Evolutionary conservation across 140 eudicot genomes (phyloP).

Genomic region (Bidens hawaiensis): DNA sequence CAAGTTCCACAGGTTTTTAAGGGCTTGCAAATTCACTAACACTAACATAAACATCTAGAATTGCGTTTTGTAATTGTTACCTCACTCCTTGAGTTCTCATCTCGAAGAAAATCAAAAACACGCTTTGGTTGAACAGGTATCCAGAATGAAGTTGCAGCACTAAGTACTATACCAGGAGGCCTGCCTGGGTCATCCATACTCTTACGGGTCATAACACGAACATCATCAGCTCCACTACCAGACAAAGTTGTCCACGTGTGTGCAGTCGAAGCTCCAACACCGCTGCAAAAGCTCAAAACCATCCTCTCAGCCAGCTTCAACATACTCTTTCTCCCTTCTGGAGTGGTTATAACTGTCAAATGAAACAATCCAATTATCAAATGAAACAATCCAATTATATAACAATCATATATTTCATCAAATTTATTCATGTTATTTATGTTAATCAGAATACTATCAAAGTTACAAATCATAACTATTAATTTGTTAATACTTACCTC

Average conservation of each 20-base stretch:
- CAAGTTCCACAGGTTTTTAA: no score
- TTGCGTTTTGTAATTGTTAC: conserved; percentile 31
- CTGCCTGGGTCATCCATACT: conserved; percentile 97
- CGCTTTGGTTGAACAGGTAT: conserved; percentile 77
- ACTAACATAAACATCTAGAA: neutral
- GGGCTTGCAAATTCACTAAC: no score
- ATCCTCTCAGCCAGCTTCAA: conserved; percentile 92
- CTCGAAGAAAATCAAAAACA: conserved; percentile 85
- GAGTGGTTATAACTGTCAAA: conserved; percentile 61
- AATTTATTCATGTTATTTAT: neutral
- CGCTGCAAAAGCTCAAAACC: conserved; percentile 89
- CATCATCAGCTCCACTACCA: conserved; percentile 91
- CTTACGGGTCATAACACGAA: conserved; percentile 90
- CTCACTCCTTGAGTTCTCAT: conserved; percentile 80
- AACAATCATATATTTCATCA: neutral
- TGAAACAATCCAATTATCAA: neutral
- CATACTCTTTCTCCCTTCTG: conserved; percentile 98
- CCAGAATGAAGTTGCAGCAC: conserved; percentile 98
- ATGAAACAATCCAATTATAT: neutral
- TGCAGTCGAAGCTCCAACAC: conserved; percentile 95
- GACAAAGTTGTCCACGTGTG: conserved; percentile 94
- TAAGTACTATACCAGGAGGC: conserved; percentile 92
- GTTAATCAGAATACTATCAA: neutral
- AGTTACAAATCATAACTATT: neutral
- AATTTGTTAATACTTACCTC: conserved; percentile 22